These are phyloP conservation scores for Lichenothelia convexa DNA, from an alignment of 495 filamentous ascomycete genomes.

Conservation along the genomic window DNA sequence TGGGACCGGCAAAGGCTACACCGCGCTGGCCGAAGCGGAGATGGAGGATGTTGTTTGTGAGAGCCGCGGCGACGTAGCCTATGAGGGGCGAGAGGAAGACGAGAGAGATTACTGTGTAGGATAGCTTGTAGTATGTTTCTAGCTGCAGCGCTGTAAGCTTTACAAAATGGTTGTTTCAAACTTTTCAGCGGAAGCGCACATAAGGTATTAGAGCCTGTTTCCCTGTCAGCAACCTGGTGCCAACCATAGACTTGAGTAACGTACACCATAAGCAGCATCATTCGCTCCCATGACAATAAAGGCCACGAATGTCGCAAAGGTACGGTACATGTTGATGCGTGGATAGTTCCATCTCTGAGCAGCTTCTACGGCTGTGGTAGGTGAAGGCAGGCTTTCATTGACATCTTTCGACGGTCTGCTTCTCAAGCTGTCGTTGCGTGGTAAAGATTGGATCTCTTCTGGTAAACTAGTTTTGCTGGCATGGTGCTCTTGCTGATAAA, in stretches of 20 bases:
- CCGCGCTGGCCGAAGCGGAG: slow-evolving; percentile 50
- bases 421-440: not conserved
- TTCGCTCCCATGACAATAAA: slow-evolving; percentile 70
- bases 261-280: slow-evolving; percentile 64
- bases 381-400: slow-evolving; percentile 22
- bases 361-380: slow-evolving; percentile 15
- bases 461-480: not conserved
- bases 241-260: slow-evolving; percentile 9
- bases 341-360: slow-evolving; percentile 52
- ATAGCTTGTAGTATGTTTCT: slow-evolving; percentile 38
- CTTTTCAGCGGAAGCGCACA: slow-evolving; percentile 7
- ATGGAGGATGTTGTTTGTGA: slow-evolving; percentile 41
- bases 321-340: slow-evolving; percentile 43
- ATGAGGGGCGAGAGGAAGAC: slow-evolving; percentile 43
- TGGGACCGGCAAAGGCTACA: slow-evolving; percentile 46
- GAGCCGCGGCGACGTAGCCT: slow-evolving; percentile 37
- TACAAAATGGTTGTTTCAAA: slow-evolving; percentile 4
- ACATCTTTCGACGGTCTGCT: slow-evolving; percentile 7
- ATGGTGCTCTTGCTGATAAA: slow-evolving; percentile 4
- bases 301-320: slow-evolving; percentile 45
- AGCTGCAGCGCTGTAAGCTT: slow-evolving; percentile 23
- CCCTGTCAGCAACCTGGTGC: not conserved
- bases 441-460: not conserved
- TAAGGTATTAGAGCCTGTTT: slow-evolving; percentile 43
- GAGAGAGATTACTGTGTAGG: slow-evolving; percentile 41